Evolutionary conservation across 2,329 filamentous ascomycete species (phyloP).

Genomic region (Diaporthe capsici): DNA sequence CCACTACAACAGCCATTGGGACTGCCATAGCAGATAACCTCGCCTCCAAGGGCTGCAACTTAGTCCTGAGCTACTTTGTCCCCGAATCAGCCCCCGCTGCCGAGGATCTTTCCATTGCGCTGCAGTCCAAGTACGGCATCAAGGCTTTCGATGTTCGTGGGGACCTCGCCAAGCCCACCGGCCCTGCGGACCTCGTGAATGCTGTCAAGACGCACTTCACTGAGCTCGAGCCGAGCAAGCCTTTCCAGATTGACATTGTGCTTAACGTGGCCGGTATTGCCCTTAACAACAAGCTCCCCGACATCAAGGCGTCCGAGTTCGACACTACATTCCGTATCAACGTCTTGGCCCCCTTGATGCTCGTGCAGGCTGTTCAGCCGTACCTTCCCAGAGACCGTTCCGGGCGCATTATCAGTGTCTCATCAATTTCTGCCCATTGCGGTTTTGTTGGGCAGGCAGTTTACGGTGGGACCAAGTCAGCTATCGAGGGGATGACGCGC

Average conservation of each 20-base stretch:
- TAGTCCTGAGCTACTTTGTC: slow-evolving; percentile 79
- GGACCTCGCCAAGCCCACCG: slow-evolving; percentile 75
- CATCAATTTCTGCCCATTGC: slow-evolving; percentile 65
- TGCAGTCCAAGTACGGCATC: slow-evolving; percentile 71
- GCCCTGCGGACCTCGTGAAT: slow-evolving; percentile 71
- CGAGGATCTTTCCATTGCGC: slow-evolving; percentile 71
- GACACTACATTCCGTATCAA: slow-evolving; percentile 82
- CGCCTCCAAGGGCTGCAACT: slow-evolving; percentile 77
- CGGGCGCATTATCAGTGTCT: slow-evolving; percentile 69
- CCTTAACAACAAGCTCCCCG: slow-evolving; percentile 74
- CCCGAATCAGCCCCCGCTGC: slow-evolving; percentile 57
- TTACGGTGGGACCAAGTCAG: slow-evolving; percentile 71
- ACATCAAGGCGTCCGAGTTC: slow-evolving; percentile 77
- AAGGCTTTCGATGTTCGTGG: slow-evolving; percentile 77
- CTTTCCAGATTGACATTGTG: slow-evolving; percentile 82
- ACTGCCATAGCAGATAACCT: slow-evolving; percentile 74
- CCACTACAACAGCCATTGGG: slow-evolving; percentile 75
- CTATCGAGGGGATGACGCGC: slow-evolving; percentile 71
- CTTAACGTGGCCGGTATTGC: slow-evolving; percentile 87
- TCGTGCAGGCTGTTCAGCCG: slow-evolving; percentile 80
- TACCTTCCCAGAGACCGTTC: slow-evolving; percentile 79
- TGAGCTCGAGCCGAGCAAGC: slow-evolving; percentile 49
- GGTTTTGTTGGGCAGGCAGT: slow-evolving; percentile 68
- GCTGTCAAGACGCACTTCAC: slow-evolving; percentile 72
- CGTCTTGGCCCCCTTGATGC: slow-evolving; percentile 83